Evolutionary conservation across 2,329 filamentous ascomycete genomes (phyloP), one percentile per base, ranked within the genome.

Genomic region (Fusarium liriodendri): DNA sequence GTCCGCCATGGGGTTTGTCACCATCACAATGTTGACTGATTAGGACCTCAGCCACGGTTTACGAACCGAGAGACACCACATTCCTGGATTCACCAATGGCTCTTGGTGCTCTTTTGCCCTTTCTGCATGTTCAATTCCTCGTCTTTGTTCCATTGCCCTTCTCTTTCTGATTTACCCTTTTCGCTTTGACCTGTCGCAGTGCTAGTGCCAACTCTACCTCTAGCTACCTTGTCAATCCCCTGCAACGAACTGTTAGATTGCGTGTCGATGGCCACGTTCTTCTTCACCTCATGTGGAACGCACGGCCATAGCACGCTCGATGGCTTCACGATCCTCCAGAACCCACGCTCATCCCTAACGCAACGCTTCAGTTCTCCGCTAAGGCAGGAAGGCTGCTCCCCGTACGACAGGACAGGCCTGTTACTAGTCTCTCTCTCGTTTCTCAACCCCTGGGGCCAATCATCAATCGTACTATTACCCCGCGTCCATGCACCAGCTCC

Each of bases 401-500:
- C 37, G 59, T 40, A 14, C 37, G n/a, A 59, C 37, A 59, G 45
- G 47, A 29, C 47, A 29, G 47, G 47, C 22, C n/a, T 62, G 33
- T 27, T 68, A 25, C 33, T 67, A 27, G 32, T 61, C 35, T 33
- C 37, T 29, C 18, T 50, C 66, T 67, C 45, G 33, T 50, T 40
- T 27, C 32, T 16, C 6, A 18, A 20, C 47, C 10, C 18, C 47
- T 32, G 4, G 4, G 45, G 29, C 76, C 75, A 78, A 78, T 78
- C 71, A 76, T 20, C 29, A 25, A 13, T 32, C 7, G 37, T 20
- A 57, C 61, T 72, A 59, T 67, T 78, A 77, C 76, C 76, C 76
- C 76, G 76, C 76, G 75, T 75, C 66, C 13, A 10, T 65, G 62
- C 73, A 78, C 75, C 78, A 75, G 76, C 76, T 78, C 69, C 71